Base-by-base conservation (phyloP, 768 basidiomycete species). In the Kwoniella newhampshirensis region DNA sequence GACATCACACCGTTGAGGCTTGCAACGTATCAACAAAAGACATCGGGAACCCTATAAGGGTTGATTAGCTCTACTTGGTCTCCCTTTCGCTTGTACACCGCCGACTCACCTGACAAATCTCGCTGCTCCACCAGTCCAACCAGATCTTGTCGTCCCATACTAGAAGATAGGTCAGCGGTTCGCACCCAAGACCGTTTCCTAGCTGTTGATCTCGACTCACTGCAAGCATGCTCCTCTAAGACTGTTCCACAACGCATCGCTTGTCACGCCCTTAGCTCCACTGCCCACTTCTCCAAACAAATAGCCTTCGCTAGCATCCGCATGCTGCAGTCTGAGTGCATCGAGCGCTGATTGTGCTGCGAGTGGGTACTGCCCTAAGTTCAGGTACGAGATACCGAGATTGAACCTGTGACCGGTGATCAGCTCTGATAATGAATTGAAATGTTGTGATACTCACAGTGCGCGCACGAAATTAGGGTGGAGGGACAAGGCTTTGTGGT, bases 381-480 rank as follows among this genome's bases (percentile, higher is more conserved):
- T 92, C 69, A 91, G 88, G 71, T 86, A 89, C 1, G 91, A 89
- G 60, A 96, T 96, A 20, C 91, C 92, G 15, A 96, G 80, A 76
- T 97, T 96, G 76, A 90, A 96, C 66, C 91, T 92, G 61, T 6
- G 23, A 6, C 23, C 17, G 13, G 23, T 25, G 23, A n/a, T 25
- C 44, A 46, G 26, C 20, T 46, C 44, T 28, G 15, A 5, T 23
- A 46, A 23, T 4, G 20, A 6, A 25, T 11, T 23, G 44, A 23
- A 4, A 28, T 46, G 8, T 46, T 4, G 5, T 26, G n/a, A 20
- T 23, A 54, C 60, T 51, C 28, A 97, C 36, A 97, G 87, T 8
- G 93, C 96, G 13, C 96, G 86, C 1, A 94, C 97, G 74, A 97
- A 99, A 2, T 91, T 93, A n/a, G 96, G 96, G 36, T 94, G 85